Base-by-base conservation (phyloP, 2,329 filamentous ascomycete species). In the Periconia sp. region DNA sequence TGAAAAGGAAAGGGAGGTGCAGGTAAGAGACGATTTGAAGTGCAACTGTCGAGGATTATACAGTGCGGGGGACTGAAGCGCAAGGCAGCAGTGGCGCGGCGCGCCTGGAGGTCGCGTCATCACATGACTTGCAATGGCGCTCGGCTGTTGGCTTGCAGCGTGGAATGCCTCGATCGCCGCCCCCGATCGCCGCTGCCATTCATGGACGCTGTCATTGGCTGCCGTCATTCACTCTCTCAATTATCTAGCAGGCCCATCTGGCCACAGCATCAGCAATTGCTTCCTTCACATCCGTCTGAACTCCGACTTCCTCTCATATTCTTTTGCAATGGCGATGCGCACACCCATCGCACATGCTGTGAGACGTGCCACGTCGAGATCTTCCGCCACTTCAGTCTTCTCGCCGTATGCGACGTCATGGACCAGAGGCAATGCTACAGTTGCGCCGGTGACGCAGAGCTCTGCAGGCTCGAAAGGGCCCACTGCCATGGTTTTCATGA, bases 401-500 rank as follows among this genome's bases (percentile, higher is more conserved):
- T 59, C 56, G 39, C 61, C 61, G 43, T 61, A 56, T 44, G 57
- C 61, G 39, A 57, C 63, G 54, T 65, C 66, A 60, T 71, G 61
- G 66, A 60, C 55, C 40, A 63, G 65, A 68, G 51, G 57, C 39
- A 67, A 69, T 50, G 65, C 66, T 18, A 63, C 65, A 11, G 76
- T 79, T 13, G 84, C 83, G 4, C 87, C 88, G 9, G 89, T 94
- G 16, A 92, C 88, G 17, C 89, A 95, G 69, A 80, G 90, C 79
- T 78, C 81, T 5, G 82, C 82, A 1, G 82, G 80, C 35, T 78
- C 81, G 3, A 81, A 89, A 65, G 92, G 92, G 0, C 91, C 92
- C 6, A 99, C 94, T 4, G 94, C 94, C 30, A 97, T 99, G 84
- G 94, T 99, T 11, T 96, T 99, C 65, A 83, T 99, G 75, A 99